A percentile compares a stretch with the other conserved stretches of the same genome.
Evolutionary conservation across 2,329 filamentous ascomycete species (phyloP).

Genomic region (Rasamsonia emersonii): DNA sequence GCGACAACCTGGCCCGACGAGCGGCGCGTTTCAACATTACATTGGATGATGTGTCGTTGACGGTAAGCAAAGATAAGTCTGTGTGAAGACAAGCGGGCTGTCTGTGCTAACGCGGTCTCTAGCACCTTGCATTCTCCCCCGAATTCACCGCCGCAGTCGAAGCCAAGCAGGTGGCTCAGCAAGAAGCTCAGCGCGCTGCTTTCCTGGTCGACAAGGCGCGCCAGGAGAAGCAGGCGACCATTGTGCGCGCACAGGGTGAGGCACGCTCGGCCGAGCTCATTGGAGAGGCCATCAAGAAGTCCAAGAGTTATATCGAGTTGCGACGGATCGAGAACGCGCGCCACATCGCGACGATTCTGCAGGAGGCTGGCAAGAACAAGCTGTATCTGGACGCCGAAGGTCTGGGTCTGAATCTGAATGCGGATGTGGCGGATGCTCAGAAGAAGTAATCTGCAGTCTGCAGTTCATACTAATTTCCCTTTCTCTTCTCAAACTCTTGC

Average conservation of each 20-base stretch:
- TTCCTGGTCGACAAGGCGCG: constrained; percentile 98
- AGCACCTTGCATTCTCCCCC: constrained; percentile 61
- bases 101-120: too few relatives aligned
- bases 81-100: too few relatives aligned
- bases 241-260: constrained; percentile 98
- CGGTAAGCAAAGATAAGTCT: too few relatives aligned
- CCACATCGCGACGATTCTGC: constrained; percentile 76
- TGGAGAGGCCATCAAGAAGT: constrained; percentile 99
- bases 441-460: constrained; percentile 21
- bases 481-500: too few relatives aligned
- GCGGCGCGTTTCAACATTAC: constrained; percentile 96
- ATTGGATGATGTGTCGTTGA: constrained; percentile 93
- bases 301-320: constrained; percentile 88
- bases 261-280: constrained; percentile 95
- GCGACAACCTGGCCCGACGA: constrained; percentile 84
- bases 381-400: constrained; percentile 87
- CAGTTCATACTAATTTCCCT: too few relatives aligned
- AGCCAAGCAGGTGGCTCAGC: constrained; percentile 63
- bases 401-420: constrained; percentile 75
- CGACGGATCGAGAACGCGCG: constrained; percentile 97
- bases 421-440: constrained; percentile 18
- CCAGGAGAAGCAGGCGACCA: constrained; percentile 98
- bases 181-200: constrained; percentile 93
- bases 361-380: constrained; percentile 84
- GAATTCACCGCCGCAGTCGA: constrained; percentile 62